Conservation (phyloP, 306 rosid species). For the Casuarina equisetifolia region DNA sequence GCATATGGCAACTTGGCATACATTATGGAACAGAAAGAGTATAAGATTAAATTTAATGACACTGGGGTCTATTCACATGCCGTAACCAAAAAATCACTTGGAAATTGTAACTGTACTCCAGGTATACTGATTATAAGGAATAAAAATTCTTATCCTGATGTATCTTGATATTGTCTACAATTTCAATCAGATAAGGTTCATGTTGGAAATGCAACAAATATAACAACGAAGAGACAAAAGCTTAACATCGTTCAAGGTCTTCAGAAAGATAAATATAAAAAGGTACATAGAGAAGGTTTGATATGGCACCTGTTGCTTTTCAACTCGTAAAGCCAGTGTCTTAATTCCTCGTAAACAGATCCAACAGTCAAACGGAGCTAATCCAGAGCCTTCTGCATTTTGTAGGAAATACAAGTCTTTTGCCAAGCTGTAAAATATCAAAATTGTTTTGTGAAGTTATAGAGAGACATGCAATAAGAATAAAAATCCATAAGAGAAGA, state of each 20-base stretch:
- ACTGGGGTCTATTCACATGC: background rate
- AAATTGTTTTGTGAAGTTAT: constrained; percentile 17
- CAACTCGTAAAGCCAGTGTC: constrained; percentile 87
- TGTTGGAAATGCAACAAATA: background rate
- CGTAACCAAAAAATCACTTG: background rate
- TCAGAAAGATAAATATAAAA: constrained; percentile 9
- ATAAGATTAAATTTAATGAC: background rate
- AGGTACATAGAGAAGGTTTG: constrained; percentile 24
- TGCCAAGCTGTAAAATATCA: constrained; percentile 57
- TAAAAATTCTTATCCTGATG: background rate
- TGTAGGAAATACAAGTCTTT: constrained; percentile 82
- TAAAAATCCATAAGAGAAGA: background rate
- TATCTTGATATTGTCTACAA: background rate
- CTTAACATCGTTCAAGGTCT: constrained; percentile 10
- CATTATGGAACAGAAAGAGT: background rate
- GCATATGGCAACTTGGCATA: background rate
- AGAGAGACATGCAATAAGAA: background rate
- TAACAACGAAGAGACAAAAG: background rate
- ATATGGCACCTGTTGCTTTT: constrained; percentile 85
- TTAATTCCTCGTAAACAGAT: constrained; percentile 82
- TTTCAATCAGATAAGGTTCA: background rate
- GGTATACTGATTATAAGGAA: background rate
- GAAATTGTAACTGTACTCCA: background rate
- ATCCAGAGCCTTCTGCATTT: constrained; percentile 89
- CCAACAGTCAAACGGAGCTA: constrained; percentile 95